Conservation (phyloP, 306 rosid species). For the Rosa persica region DNA sequence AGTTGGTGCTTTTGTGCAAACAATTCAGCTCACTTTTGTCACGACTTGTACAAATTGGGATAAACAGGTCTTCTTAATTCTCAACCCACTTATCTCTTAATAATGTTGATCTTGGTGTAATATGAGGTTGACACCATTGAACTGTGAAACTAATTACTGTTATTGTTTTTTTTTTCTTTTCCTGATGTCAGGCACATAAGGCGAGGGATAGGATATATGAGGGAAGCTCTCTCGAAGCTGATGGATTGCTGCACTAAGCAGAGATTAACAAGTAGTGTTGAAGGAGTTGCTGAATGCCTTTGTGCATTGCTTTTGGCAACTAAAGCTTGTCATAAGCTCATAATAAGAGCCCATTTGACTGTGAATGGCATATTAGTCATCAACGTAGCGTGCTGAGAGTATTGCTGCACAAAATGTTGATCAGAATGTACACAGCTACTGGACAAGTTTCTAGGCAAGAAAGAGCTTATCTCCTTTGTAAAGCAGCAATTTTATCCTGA, state of each 20-base stretch:
- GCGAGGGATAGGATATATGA: constrained; percentile 35
- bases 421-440: neutral
- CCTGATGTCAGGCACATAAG: constrained; percentile 23
- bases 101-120: neutral
- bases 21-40: constrained; percentile 36
- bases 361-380: neutral
- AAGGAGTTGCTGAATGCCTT: no score
- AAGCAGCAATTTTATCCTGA: neutral
- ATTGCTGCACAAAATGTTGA: neutral
- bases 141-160: neutral
- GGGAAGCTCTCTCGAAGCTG: constrained; percentile 9
- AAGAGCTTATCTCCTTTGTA: neutral
- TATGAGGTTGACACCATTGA: neutral
- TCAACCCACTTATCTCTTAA: neutral
- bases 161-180: no score
- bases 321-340: no score
- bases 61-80: constrained; percentile 37
- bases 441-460: no score
- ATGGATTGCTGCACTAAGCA: neutral
- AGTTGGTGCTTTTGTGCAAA: constrained; percentile 53
- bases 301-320: no score
- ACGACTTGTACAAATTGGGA: constrained; percentile 56
- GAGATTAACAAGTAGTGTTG: neutral
- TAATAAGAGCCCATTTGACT: neutral
- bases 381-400: neutral